Evolutionary conservation across 192 early-diverging fungal genomes (phyloP).

Genomic region (Mortierella alpina): DNA sequence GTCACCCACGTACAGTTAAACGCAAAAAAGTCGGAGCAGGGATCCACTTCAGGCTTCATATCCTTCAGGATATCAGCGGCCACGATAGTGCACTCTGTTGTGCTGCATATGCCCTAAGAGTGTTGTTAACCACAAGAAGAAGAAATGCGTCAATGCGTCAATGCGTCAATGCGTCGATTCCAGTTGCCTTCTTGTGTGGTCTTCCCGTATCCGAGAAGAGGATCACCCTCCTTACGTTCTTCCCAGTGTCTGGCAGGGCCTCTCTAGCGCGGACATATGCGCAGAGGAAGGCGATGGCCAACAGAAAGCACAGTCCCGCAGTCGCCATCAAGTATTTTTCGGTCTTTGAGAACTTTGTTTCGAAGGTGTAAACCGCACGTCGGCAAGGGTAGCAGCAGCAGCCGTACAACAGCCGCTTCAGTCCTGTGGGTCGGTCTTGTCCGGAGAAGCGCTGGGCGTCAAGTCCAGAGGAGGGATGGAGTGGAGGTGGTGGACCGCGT

Average conservation of each 20-base stretch:
- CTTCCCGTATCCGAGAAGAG: background rate
- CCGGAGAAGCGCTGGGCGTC: conserved; percentile 50
- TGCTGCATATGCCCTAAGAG: conserved; percentile 58
- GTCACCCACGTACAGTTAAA: conserved; percentile 62
- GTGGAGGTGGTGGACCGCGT: conserved; percentile 28
- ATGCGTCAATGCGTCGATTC: background rate
- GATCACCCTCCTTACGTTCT: conserved; percentile 26
- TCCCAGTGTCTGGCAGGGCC: conserved; percentile 25
- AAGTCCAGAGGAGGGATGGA: conserved; percentile 11
- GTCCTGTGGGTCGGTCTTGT: conserved; percentile 38
- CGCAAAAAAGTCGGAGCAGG: conserved; percentile 76
- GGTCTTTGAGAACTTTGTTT: conserved; percentile 31
- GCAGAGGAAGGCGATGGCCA: conserved; percentile 28
- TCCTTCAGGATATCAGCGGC: conserved; percentile 64
- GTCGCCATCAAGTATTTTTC: conserved; percentile 29
- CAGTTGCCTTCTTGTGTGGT: background rate
- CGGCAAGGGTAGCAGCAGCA: conserved; percentile 47
- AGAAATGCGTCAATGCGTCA: conserved; percentile 8
- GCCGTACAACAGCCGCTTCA: conserved; percentile 17
- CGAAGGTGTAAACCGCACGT: background rate
- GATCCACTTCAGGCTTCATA: conserved; percentile 67
- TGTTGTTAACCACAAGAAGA: conserved; percentile 9
- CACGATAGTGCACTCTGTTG: conserved; percentile 64
- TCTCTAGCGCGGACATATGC: conserved; percentile 47
- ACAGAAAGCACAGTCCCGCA: conserved; percentile 12